A percentile compares a stretch with the other conserved stretches of the same genome.
These are phyloP conservation scores for Penicillium freii DNA, from an alignment of 2,329 filamentous ascomycete species.

Conservation along the genomic window DNA sequence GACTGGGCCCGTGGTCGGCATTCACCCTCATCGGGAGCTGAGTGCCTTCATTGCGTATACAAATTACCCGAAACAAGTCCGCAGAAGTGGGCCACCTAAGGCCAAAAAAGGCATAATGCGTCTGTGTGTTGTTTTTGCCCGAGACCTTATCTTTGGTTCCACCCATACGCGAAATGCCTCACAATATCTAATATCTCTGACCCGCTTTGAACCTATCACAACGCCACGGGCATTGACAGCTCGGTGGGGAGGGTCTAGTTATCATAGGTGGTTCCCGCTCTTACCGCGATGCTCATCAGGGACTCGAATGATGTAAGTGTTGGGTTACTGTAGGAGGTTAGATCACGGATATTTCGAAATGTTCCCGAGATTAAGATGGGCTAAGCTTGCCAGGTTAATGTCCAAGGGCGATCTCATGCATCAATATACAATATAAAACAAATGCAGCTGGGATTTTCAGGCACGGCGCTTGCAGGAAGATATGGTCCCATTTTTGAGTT, in stretches of 20 bases:
- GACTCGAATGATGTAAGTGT: background rate
- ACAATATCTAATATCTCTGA: background rate
- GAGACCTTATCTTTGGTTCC: slow-evolving; percentile 4
- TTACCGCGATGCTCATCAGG: slow-evolving; percentile 7
- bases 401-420: background rate
- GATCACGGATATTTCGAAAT: slow-evolving; percentile 5
- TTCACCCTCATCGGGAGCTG: background rate
- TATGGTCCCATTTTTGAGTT: background rate
- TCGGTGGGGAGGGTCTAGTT: background rate
- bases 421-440: too few species aligned
- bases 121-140: background rate
- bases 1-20: slow-evolving; percentile 17
- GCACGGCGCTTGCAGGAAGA: background rate
- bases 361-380: background rate
- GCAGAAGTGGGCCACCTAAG: background rate
- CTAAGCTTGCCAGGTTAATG: background rate
- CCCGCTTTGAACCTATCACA: slow-evolving; percentile 1
- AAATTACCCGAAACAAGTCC: background rate
- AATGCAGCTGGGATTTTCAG: background rate
- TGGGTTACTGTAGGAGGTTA: background rate
- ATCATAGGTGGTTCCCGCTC: background rate
- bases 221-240: slow-evolving; percentile 3
- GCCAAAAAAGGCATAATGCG: background rate
- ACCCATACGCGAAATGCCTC: background rate
- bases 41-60: background rate